Conservation (phyloP, 2,329 filamentous ascomycete species). For the Akanthomyces uredinophilus region DNA sequence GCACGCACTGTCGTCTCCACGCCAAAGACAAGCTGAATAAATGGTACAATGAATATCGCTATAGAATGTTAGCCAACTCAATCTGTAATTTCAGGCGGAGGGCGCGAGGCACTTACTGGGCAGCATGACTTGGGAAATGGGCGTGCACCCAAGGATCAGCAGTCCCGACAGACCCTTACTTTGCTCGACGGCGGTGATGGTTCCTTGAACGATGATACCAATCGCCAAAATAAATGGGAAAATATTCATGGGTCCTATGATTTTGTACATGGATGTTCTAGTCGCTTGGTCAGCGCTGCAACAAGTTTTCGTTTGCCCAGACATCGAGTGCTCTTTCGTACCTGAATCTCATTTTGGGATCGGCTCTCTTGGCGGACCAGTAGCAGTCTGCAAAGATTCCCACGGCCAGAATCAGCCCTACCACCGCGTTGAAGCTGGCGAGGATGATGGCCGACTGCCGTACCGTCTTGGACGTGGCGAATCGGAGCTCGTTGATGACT, state of each 20-base stretch:
- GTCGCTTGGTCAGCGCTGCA: background rate
- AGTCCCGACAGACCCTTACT: constrained; percentile 48
- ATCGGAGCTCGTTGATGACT: constrained; percentile 46
- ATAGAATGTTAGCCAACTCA: background rate
- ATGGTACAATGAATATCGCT: constrained; percentile 65
- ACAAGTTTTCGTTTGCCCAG: background rate
- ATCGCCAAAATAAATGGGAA: constrained; percentile 54
- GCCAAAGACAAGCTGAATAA: constrained; percentile 60
- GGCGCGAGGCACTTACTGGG: constrained; percentile 41
- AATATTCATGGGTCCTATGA: constrained; percentile 43
- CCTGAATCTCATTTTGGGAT: constrained; percentile 38
- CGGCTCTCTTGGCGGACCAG: constrained; percentile 36
- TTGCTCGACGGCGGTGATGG: constrained; percentile 53
- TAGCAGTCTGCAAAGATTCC: constrained; percentile 56
- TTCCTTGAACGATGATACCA: constrained; percentile 53
- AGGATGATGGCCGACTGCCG: constrained; percentile 58
- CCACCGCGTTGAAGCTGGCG: constrained; percentile 55
- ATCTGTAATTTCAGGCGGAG: no score
- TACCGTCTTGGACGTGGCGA: constrained; percentile 51
- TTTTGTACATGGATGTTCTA: constrained; percentile 36
- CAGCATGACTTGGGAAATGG: constrained; percentile 53
- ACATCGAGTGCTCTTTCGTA: constrained; percentile 21
- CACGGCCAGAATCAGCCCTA: constrained; percentile 49
- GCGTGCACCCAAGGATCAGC: constrained; percentile 46
- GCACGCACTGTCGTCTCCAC: constrained; percentile 56